Evolutionary conservation across 2,329 filamentous ascomycete genomes (phyloP).

Genomic region (Ceratocystis ficicola): DNA sequence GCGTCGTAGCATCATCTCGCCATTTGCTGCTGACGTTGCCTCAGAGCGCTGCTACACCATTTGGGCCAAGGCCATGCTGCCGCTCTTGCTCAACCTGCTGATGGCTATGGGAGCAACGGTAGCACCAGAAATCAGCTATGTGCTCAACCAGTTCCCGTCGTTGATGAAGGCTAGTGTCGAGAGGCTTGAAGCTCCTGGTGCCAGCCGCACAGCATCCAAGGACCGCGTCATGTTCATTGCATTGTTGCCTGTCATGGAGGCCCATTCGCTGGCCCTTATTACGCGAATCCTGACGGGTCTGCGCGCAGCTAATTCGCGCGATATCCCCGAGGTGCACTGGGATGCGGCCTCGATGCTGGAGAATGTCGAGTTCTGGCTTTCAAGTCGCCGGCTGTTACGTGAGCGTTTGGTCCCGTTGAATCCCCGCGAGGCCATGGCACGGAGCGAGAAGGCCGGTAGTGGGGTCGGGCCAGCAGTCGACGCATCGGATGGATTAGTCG

Average conservation of each 20-base stretch:
- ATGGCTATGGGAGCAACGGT: conserved; percentile 68
- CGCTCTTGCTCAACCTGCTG: conserved; percentile 78
- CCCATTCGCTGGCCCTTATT: conserved; percentile 66
- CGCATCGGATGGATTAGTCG: conserved; percentile 27
- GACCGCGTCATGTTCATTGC: conserved; percentile 53
- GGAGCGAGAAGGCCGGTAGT: conserved; percentile 30
- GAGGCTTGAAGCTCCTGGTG: conserved; percentile 52
- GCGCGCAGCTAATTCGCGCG: conserved; percentile 49
- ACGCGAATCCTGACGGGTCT: conserved; percentile 58
- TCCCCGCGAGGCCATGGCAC: conserved; percentile 57
- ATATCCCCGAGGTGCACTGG: conserved; percentile 64
- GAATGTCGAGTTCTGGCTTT: conserved; percentile 72
- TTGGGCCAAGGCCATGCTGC: conserved; percentile 80
- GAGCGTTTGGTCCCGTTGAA: conserved; percentile 63
- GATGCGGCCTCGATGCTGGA: conserved; percentile 61
- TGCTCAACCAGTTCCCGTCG: conserved; percentile 78
- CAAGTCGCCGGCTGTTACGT: conserved; percentile 54
- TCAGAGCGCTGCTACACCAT: conserved; percentile 69
- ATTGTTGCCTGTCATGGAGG: conserved; percentile 60
- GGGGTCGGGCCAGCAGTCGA: conserved; percentile 24
- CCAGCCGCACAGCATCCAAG: conserved; percentile 39
- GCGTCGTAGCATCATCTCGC: conserved; percentile 57
- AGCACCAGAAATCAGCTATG: conserved; percentile 71
- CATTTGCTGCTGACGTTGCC: conserved; percentile 60
- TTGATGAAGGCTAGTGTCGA: conserved; percentile 62